Percentiles rank a stretch among this genome's conserved stretches.
phyloP scores from a whole-genome alignment of 2,329 filamentous ascomycete genomes.

The Exutisphaerella laricina region DNA sequence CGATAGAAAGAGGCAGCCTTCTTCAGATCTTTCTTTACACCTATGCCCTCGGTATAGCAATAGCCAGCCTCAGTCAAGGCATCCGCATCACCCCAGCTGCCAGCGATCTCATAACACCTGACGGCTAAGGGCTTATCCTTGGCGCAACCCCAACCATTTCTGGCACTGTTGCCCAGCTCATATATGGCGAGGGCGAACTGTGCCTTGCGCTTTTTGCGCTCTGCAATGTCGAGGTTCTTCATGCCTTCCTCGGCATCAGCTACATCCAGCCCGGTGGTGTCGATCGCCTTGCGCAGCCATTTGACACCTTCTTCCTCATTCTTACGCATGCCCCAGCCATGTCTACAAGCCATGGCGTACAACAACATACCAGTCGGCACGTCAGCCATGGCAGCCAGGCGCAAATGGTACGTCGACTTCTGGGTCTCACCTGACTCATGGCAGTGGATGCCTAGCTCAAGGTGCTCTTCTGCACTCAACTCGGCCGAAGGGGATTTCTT shows the following conservation, averaged over 20 bases:
- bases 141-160: constrained; percentile 97
- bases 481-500: constrained; percentile 55
- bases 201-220: constrained; percentile 77
- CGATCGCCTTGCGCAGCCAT: constrained; percentile 88
- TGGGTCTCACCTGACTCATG: constrained; percentile 83
- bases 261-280: constrained; percentile 79
- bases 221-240: constrained; percentile 37
- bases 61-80: constrained; percentile 91
- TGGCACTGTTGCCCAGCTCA: constrained; percentile 90
- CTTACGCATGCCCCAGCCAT: constrained; percentile 95
- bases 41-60: constrained; percentile 89
- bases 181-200: constrained; percentile 96
- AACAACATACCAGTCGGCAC: constrained; percentile 92
- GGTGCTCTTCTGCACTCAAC: constrained; percentile 78
- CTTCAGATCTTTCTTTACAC: constrained; percentile 93
- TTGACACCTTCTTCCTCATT: constrained; percentile 85
- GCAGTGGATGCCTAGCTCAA: constrained; percentile 81
- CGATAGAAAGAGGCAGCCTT: constrained; percentile 90
- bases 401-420: constrained; percentile 93
- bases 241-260: constrained; percentile 48
- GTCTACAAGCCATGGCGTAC: constrained; percentile 88
- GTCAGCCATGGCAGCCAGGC: constrained; percentile 77
- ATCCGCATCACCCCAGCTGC: constrained; percentile 90
- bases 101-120: constrained; percentile 93
- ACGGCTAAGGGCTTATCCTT: constrained; percentile 85